Evolutionary conservation across 805 yeast species (phyloP).

Genomic region (Saturnispora diversa): DNA sequence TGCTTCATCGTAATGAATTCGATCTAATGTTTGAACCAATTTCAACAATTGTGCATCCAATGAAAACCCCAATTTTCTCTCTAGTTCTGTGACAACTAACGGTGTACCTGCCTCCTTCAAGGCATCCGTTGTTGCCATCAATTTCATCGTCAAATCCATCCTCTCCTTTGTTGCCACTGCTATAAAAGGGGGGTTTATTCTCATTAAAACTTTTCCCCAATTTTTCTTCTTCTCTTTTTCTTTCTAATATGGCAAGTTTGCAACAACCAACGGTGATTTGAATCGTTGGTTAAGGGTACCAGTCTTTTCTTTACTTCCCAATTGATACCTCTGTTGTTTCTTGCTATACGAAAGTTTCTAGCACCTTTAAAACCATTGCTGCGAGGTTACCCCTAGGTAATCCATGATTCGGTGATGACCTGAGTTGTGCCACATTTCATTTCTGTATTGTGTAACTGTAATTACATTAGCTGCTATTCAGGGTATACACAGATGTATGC

Average conservation of each 20-base stretch:
- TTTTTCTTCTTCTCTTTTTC: background rate
- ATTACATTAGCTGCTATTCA: too few relatives aligned
- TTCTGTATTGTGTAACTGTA: background rate
- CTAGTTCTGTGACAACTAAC: constrained; percentile 55
- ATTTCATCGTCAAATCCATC: constrained; percentile 53
- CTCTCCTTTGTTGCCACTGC: too few relatives aligned
- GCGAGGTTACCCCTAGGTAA: constrained; percentile 76
- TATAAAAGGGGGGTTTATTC: background rate
- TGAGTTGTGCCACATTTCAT: constrained; percentile 62
- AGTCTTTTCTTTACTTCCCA: too few relatives aligned
- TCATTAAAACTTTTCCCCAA: background rate
- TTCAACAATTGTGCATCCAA: constrained; percentile 59
- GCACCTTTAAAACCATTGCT: constrained; percentile 95
- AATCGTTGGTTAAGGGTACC: background rate
- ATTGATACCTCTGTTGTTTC: constrained; percentile 1
- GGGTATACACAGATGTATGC: too few relatives aligned
- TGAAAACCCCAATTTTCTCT: constrained; percentile 55
- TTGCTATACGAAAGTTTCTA: background rate
- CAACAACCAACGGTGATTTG: background rate
- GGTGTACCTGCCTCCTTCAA: constrained; percentile 60
- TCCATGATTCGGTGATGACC: constrained; percentile 98
- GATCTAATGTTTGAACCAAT: constrained; percentile 64
- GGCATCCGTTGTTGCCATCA: constrained; percentile 86
- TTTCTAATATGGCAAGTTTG: background rate
- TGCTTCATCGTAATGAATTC: constrained; percentile 60